phyloP scores from a whole-genome alignment of 1,284 basidiomycete genomes.

The Microbotryum saponariae region DNA sequence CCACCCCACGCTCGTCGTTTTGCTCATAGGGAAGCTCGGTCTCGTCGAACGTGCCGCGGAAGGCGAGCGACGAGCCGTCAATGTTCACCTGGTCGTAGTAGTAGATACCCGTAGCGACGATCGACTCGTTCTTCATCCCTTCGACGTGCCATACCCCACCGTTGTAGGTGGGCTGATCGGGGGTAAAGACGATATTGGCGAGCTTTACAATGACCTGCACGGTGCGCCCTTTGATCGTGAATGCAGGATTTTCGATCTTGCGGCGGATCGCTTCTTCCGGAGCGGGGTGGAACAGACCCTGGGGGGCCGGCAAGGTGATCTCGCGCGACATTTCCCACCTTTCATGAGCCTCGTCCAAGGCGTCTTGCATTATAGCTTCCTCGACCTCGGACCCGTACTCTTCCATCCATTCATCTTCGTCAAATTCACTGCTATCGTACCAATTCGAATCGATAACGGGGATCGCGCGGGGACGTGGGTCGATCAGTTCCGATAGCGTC shows the following conservation, averaged over 20 bases:
- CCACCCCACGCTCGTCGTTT: conserved; percentile 3
- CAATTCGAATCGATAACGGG: neutral
- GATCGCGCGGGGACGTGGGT: conserved; percentile 1
- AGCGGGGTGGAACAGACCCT: neutral
- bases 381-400: conserved; percentile 8
- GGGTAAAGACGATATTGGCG: conserved; percentile 48
- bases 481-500: conserved; percentile 47
- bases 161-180: conserved; percentile 44
- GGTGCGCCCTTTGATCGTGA: conserved; percentile 37
- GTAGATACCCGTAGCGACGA: conserved; percentile 48
- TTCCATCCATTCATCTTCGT: neutral
- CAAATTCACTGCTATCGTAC: conserved; percentile 2
- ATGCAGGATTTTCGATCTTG: neutral
- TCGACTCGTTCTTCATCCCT: conserved; percentile 52
- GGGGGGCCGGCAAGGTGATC: neutral
- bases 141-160: conserved; percentile 52
- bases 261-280: neutral
- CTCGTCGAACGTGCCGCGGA: conserved; percentile 15
- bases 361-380: neutral
- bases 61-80: conserved; percentile 16
- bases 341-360: too few relatives aligned
- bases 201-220: conserved; percentile 52
- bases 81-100: conserved; percentile 37
- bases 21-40: conserved; percentile 2
- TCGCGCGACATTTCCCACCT: neutral